A percentile compares a stretch with the other conserved stretches of the same genome.
Conservation (phyloP, 2,329 filamentous ascomycete species). For the Paracoccidioides brasiliensis region DNA sequence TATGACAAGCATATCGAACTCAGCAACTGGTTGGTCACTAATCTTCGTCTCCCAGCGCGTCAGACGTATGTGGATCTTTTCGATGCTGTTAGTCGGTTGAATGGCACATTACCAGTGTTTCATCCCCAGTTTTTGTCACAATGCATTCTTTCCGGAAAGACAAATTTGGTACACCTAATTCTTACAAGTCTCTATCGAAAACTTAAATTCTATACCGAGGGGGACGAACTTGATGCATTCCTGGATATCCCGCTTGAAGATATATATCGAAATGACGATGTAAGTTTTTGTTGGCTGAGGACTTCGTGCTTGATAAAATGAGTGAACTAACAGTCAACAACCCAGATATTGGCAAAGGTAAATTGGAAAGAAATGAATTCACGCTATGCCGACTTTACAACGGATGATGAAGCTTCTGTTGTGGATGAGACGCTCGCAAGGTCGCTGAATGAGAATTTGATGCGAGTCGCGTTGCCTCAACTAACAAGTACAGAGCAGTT, state of each 20-base stretch:
- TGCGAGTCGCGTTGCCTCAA: conserved; percentile 59
- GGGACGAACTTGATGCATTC: conserved; percentile 67
- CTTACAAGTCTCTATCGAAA: conserved; percentile 59
- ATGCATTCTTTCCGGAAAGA: conserved; percentile 71
- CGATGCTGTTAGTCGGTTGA: conserved; percentile 67
- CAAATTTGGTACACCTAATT: conserved; percentile 55
- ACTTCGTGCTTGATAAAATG: background rate
- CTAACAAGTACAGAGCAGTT: conserved; percentile 79
- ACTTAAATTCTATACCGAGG: conserved; percentile 71
- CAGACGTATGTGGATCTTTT: conserved; percentile 55
- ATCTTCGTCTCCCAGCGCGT: conserved; percentile 37
- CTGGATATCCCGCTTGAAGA: conserved; percentile 45
- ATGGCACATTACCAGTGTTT: conserved; percentile 77
- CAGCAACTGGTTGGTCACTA: conserved; percentile 46
- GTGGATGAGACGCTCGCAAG: conserved; percentile 60
- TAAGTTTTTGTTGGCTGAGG: conserved; percentile 16
- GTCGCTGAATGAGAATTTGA: conserved; percentile 63
- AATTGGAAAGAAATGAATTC: conserved; percentile 38
- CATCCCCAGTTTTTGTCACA: conserved; percentile 85
- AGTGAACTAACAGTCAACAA: conserved; percentile 12
- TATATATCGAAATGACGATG: conserved; percentile 36
- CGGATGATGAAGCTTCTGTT: conserved; percentile 44
- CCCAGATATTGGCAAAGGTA: conserved; percentile 27
- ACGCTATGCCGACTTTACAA: conserved; percentile 38
- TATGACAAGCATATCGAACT: conserved; percentile 63